Evolutionary conservation across 106 monocot genomes (phyloP).

Genomic region (Dioscorea zingiberensis): DNA sequence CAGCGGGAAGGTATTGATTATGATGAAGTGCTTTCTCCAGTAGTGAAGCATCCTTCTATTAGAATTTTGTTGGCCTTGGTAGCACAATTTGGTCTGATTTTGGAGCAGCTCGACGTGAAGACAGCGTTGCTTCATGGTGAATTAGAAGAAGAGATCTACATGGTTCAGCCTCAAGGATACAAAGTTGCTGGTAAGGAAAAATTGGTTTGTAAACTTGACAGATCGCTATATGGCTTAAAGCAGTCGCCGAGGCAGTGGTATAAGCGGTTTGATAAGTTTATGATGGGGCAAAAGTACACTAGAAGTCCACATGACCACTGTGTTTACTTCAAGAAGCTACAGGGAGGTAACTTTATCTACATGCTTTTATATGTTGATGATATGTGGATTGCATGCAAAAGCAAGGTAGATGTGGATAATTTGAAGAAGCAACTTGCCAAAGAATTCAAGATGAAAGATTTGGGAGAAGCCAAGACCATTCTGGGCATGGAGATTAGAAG

Average conservation of each 20-base stretch:
- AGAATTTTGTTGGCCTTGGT: neutral
- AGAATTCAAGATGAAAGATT: neutral
- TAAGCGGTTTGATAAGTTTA: conserved; percentile 5
- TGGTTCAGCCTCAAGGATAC: conserved; percentile 7
- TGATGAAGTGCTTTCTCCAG: too few species aligned
- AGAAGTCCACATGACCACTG: neutral
- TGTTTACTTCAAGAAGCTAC: neutral
- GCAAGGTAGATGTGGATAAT: neutral
- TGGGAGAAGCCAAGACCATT: neutral
- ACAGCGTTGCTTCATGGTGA: conserved; percentile 13
- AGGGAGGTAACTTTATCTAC: neutral
- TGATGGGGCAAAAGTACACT: neutral
- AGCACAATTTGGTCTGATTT: neutral
- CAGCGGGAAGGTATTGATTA: neutral
- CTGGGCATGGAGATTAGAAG: neutral
- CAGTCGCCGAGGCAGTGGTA: conserved; percentile 7
- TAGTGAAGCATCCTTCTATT: conserved; percentile 3
- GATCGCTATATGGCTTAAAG: conserved; percentile 5
- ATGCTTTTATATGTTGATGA: conserved; percentile 1
- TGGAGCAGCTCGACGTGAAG: conserved; percentile 10
- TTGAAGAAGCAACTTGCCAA: neutral
- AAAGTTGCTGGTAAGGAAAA: neutral
- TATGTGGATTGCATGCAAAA: conserved; percentile 1
- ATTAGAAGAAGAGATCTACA: conserved; percentile 4
- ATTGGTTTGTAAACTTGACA: conserved; percentile 4